Conservation (phyloP, 495 filamentous ascomycete species). For the Stereocaulon alpinum region DNA sequence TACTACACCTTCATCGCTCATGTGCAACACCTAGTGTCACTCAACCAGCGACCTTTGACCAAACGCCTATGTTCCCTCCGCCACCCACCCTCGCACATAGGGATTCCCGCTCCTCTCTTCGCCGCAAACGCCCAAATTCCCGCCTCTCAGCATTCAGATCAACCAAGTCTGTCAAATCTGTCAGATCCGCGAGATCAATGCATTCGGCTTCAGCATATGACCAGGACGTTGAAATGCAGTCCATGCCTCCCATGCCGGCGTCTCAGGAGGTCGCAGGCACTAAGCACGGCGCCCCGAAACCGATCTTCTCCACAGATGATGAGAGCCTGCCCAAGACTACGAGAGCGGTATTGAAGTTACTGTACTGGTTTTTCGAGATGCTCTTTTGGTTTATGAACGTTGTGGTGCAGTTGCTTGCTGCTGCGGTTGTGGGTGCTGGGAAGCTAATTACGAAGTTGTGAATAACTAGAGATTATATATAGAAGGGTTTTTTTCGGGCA, state of each 20-base stretch:
- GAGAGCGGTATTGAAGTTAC: slow-evolving; percentile 17
- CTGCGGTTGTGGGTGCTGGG: slow-evolving; percentile 18
- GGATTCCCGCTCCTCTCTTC: slow-evolving; percentile 11
- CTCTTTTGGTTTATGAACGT: slow-evolving; percentile 22
- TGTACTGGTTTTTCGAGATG: slow-evolving; percentile 23
- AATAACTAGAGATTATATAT: background rate
- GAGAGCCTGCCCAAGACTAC: slow-evolving; percentile 18
- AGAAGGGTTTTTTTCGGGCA: background rate
- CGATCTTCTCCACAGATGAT: slow-evolving; percentile 18
- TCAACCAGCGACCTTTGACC: slow-evolving; percentile 2
- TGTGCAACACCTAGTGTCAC: slow-evolving; percentile 13
- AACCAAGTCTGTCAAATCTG: slow-evolving; percentile 10
- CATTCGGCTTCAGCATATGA: slow-evolving; percentile 13
- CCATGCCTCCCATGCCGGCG: background rate
- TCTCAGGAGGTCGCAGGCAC: background rate
- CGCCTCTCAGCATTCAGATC: slow-evolving; percentile 14
- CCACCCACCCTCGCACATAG: slow-evolving; percentile 16
- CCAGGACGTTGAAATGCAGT: slow-evolving; percentile 18
- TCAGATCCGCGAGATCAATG: slow-evolving; percentile 12
- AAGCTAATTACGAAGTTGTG: slow-evolving; percentile 19
- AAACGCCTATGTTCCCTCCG: slow-evolving; percentile 12
- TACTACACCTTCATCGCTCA: slow-evolving; percentile 23
- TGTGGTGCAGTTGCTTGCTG: slow-evolving; percentile 21
- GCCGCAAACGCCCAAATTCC: slow-evolving; percentile 10
- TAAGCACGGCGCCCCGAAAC: slow-evolving; percentile 13